These are phyloP conservation scores for Pelargonium fulgidum DNA, from an alignment of 441 rosid genomes.

Conservation along the genomic window DNA sequence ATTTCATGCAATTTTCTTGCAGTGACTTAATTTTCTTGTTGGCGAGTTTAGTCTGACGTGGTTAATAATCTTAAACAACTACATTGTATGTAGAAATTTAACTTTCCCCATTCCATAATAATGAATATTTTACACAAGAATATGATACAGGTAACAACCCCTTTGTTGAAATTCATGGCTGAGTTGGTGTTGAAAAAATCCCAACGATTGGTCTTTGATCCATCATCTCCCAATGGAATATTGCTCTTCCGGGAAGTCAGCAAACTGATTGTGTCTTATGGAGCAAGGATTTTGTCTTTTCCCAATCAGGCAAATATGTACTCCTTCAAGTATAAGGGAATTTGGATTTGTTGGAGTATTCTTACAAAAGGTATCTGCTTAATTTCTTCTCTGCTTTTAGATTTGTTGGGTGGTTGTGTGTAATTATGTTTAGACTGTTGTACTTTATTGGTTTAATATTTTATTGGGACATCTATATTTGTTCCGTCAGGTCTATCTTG, in stretches of 20 bases:
- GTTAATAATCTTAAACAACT: not conserved
- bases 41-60: not conserved
- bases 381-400: not conserved
- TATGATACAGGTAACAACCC: constrained; percentile 82
- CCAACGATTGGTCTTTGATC: constrained; percentile 87
- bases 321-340: constrained; percentile 96
- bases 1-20: not conserved
- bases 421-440: not conserved
- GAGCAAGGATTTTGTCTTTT: constrained; percentile 85
- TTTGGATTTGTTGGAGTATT: constrained; percentile 86
- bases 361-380: constrained; percentile 75
- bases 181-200: constrained; percentile 96
- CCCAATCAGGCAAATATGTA: constrained; percentile 92
- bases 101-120: not conserved
- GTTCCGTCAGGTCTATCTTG: not conserved
- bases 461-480: not conserved
- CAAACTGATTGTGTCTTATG: constrained; percentile 91
- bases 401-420: not conserved
- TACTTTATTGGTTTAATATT: not conserved
- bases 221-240: constrained; percentile 98
- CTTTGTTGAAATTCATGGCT: constrained; percentile 90
- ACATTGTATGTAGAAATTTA: constrained; percentile 4
- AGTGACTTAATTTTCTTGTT: not conserved
- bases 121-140: constrained; percentile 11
- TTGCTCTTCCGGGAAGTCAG: constrained; percentile 99